Percentiles rank a stretch among this genome's conserved stretches.
Evolutionary conservation across 1,139 yeast genomes (phyloP).

Genomic region (Entelexis sorbosivorans): DNA sequence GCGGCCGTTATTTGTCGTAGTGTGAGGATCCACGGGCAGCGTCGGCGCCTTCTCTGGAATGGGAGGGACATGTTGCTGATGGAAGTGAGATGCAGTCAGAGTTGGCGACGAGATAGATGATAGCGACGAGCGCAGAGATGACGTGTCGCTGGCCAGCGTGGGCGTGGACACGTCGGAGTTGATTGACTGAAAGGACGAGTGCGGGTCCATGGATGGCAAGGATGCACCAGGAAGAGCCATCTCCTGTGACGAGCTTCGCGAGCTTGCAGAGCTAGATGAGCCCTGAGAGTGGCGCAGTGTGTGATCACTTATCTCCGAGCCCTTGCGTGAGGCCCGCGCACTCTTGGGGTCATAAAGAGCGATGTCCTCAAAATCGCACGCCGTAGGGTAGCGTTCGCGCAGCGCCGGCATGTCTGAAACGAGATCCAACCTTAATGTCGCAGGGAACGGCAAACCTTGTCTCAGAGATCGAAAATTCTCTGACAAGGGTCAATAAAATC

Average conservation of each 20-base stretch:
- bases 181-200: slow-evolving; percentile 13
- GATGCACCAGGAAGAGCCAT: not conserved
- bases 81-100: not conserved
- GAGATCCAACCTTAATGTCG: not conserved
- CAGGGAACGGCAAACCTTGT: not conserved
- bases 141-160: slow-evolving; percentile 22
- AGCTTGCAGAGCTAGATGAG: slow-evolving; percentile 4
- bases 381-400: slow-evolving; percentile 9
- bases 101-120: slow-evolving; percentile 21
- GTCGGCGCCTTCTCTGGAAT: not conserved
- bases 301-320: not conserved
- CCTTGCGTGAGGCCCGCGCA: not conserved
- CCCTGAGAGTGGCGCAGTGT: not conserved
- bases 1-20: not conserved
- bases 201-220: slow-evolving; percentile 8
- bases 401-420: slow-evolving; percentile 13
- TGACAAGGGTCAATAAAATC: not conserved
- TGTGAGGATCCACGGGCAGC: not conserved
- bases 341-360: slow-evolving; percentile 15
- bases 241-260: not conserved
- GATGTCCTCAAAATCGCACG: slow-evolving; percentile 22
- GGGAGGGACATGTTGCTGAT: not conserved
- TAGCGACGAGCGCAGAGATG: slow-evolving; percentile 23
- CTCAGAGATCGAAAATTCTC: not conserved
- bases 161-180: slow-evolving; percentile 21